phyloP scores from a whole-genome alignment of 345 rosid species.

The Arabis alpina region DNA sequence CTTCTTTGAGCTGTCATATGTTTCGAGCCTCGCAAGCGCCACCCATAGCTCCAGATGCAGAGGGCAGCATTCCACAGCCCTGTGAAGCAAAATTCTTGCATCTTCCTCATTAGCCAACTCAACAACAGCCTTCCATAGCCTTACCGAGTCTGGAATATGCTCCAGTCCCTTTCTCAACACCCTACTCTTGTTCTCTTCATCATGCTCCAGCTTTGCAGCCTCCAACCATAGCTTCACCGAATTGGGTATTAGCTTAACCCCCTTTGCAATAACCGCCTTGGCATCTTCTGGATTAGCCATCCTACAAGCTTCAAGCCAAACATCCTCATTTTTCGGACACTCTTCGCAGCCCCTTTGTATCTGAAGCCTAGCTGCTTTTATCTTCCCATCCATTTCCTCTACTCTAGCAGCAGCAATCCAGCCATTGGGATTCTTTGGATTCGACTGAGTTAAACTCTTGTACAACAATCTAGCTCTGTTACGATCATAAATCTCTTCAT shows the following conservation, averaged over 20 bases:
- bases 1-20: slow-evolving; percentile 73
- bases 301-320: slow-evolving; percentile 94
- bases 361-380: slow-evolving; percentile 74
- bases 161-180: slow-evolving; percentile 87
- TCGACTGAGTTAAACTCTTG: slow-evolving; percentile 87
- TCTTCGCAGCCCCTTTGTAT: slow-evolving; percentile 91
- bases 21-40: slow-evolving; percentile 87
- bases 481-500: slow-evolving; percentile 91
- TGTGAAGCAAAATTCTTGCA: slow-evolving; percentile 74
- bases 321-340: slow-evolving; percentile 90
- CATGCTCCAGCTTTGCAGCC: slow-evolving; percentile 87
- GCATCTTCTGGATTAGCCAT: slow-evolving; percentile 87
- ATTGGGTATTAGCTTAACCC: slow-evolving; percentile 81
- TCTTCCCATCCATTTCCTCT: slow-evolving; percentile 97
- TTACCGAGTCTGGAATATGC: slow-evolving; percentile 82
- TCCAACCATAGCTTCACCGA: slow-evolving; percentile 87
- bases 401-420: slow-evolving; percentile 98
- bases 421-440: slow-evolving; percentile 89
- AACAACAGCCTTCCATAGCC: slow-evolving; percentile 92
- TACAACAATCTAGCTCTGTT: slow-evolving; percentile 88
- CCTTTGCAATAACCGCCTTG: slow-evolving; percentile 85
- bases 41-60: slow-evolving; percentile 88
- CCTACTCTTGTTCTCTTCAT: slow-evolving; percentile 71
- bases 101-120: slow-evolving; percentile 79
- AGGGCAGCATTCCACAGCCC: slow-evolving; percentile 97